A percentile compares a stretch with the other conserved stretches of the same genome.
These are phyloP conservation scores for Claviceps humidiphila DNA, from an alignment of 2,329 filamentous ascomycete genomes.

Conservation along the genomic window DNA sequence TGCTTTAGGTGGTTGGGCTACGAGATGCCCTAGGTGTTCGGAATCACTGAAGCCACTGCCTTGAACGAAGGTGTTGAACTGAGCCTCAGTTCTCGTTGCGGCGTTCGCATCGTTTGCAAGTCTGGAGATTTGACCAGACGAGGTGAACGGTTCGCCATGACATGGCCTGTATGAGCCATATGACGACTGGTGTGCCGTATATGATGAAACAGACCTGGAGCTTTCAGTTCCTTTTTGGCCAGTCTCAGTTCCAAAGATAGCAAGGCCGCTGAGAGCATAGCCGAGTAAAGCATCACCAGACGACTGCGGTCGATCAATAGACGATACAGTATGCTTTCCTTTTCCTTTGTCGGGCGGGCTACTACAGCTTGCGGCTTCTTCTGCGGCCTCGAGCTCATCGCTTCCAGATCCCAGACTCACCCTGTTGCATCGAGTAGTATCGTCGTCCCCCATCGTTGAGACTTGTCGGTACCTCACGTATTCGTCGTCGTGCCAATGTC, in stretches of 20 bases:
- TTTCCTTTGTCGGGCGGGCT: slow-evolving; percentile 5
- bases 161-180: neutral
- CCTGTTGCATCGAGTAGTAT: neutral
- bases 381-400: neutral
- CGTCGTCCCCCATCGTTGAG: neutral
- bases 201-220: slow-evolving; percentile 1
- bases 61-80: neutral
- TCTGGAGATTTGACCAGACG: neutral
- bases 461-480: neutral
- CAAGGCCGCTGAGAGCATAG: neutral
- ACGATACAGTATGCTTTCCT: slow-evolving; percentile 4
- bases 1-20: neutral
- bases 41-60: neutral
- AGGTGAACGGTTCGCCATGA: neutral
- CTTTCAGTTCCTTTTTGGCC: slow-evolving; percentile 9
- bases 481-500: neutral
- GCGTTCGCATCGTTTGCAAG: neutral
- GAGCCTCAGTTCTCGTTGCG: neutral
- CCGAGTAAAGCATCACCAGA: slow-evolving; percentile 1
- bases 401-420: neutral
- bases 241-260: neutral
- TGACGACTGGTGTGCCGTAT: neutral
- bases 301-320: neutral
- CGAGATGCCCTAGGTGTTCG: neutral
- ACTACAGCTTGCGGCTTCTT: neutral